These are phyloP conservation scores for Lentinula edodes DNA, from an alignment of 768 basidiomycete genomes.

Conservation along the genomic window DNA sequence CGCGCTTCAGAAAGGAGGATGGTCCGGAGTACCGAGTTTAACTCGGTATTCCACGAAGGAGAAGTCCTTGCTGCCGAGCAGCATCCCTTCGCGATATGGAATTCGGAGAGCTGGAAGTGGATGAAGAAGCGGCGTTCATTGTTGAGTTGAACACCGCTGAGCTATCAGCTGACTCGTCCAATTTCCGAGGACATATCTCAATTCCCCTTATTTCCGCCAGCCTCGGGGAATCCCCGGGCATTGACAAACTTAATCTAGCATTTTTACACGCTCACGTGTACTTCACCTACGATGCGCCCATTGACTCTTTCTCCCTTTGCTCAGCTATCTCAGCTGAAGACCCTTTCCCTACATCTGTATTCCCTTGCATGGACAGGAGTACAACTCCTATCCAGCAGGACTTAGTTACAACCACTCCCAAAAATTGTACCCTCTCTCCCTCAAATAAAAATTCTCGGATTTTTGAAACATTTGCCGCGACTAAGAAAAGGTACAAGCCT, in stretches of 20 bases:
- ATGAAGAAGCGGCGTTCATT: constrained; percentile 6
- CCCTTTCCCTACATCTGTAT: too few species aligned
- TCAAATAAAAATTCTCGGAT: too few species aligned
- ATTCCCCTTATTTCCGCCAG: not conserved
- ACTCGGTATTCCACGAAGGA: too few species aligned
- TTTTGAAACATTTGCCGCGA: too few species aligned
- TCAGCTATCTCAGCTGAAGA: not conserved
- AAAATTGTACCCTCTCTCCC: too few species aligned
- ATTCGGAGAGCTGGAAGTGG: constrained; percentile 6
- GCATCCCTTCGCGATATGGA: not conserved
- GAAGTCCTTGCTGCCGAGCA: constrained; percentile 4
- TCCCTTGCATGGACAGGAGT: too few species aligned
- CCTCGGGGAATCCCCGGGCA: not conserved
- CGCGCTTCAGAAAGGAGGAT: too few species aligned
- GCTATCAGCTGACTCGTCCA: not conserved
- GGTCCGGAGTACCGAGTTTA: too few species aligned
- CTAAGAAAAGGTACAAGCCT: too few species aligned
- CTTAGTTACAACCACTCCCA: too few species aligned
- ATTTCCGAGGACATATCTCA: not conserved
- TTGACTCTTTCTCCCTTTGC: not conserved
- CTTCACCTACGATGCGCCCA: not conserved
- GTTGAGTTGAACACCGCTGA: not conserved
- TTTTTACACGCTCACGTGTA: not conserved
- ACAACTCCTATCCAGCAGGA: too few species aligned
- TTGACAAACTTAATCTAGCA: not conserved